These are phyloP conservation scores for Melaleuca alternifolia DNA, from an alignment of 345 rosid species.

Conservation along the genomic window DNA sequence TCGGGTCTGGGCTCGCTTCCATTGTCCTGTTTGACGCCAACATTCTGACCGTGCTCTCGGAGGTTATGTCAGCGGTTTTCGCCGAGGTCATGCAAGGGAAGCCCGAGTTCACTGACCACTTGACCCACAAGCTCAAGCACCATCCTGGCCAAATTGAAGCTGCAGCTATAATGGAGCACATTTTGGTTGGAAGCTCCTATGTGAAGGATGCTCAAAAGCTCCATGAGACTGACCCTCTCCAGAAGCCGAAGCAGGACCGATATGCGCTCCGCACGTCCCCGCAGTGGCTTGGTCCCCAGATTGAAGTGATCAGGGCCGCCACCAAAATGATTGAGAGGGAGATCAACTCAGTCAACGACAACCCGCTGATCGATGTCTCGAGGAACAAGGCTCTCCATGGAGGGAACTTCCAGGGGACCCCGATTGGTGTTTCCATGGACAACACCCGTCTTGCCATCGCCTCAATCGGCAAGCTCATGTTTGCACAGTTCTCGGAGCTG, in stretches of 20 bases:
- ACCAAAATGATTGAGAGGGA: constrained; percentile 69
- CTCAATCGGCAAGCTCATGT: constrained; percentile 66
- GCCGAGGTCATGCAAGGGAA: constrained; percentile 75
- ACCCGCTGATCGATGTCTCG: constrained; percentile 65
- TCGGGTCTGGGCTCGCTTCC: constrained; percentile 70
- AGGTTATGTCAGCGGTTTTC: constrained; percentile 51
- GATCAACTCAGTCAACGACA: constrained; percentile 74
- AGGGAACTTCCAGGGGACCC: constrained; percentile 83
- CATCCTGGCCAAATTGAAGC: constrained; percentile 83
- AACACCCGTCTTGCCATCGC: constrained; percentile 61
- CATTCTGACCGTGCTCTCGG: constrained; percentile 33
- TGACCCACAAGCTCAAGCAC: constrained; percentile 63
- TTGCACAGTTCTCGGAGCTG: constrained; percentile 69
- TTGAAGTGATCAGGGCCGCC: constrained; percentile 56
- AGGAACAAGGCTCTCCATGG: constrained; percentile 65
- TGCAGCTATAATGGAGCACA: constrained; percentile 73
- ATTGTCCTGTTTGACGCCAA: constrained; percentile 57
- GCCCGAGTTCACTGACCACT: constrained; percentile 66
- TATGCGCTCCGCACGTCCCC: constrained; percentile 73
- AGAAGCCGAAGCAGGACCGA: constrained; percentile 63
- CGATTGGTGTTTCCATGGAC: constrained; percentile 82
- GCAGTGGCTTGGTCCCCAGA: constrained; percentile 77
- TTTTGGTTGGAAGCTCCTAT: constrained; percentile 53
- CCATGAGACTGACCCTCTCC: constrained; percentile 62
- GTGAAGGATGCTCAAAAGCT: constrained; percentile 45